phyloP scores from a whole-genome alignment of 2,329 filamentous ascomycete species.

The Calonectria ilicicola region DNA sequence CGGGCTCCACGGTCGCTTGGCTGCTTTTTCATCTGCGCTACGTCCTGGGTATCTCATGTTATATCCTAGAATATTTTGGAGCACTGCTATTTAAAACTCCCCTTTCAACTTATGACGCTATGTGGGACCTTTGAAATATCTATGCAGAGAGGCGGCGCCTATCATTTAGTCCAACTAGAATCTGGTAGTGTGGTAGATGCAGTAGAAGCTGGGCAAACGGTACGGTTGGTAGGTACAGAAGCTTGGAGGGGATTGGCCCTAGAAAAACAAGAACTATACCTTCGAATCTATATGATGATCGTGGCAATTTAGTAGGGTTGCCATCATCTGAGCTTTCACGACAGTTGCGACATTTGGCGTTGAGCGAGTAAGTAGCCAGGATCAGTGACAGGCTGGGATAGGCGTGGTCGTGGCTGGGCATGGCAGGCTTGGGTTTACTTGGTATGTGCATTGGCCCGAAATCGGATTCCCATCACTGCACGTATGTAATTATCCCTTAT shows the following conservation, averaged over 20 bases:
- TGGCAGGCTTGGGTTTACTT: background rate
- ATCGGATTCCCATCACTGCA: constrained; percentile 1
- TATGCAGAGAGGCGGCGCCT: background rate
- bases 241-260: too few relatives aligned
- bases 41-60: too few relatives aligned
- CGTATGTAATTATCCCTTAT: constrained; percentile 18
- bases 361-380: background rate
- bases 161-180: background rate
- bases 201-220: background rate
- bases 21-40: too few relatives aligned
- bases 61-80: background rate
- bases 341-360: background rate
- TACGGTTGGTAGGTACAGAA: too few relatives aligned
- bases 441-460: constrained; percentile 2
- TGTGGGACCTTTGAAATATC: too few relatives aligned
- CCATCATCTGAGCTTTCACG: background rate
- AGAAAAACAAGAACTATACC: background rate
- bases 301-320: background rate
- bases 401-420: background rate
- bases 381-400: background rate
- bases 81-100: background rate
- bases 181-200: background rate
- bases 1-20: too few relatives aligned
- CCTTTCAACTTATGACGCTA: background rate
- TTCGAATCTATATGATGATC: background rate